These are phyloP conservation scores for Ricinus communis DNA, from an alignment of 345 rosid genomes.

Conservation along the genomic window DNA sequence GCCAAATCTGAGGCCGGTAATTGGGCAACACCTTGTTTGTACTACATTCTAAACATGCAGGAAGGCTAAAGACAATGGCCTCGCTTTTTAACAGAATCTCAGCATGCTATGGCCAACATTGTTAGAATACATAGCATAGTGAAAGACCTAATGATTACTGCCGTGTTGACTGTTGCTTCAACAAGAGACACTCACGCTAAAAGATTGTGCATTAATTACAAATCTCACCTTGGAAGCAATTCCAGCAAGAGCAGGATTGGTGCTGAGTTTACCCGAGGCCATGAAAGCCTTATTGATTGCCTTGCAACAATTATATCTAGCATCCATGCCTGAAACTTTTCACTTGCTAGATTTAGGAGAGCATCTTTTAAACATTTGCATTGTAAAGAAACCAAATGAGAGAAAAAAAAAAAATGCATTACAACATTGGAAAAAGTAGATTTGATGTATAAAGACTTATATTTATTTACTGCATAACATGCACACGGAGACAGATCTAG, in stretches of 20 bases:
- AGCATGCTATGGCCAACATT: not conserved
- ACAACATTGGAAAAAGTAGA: not conserved
- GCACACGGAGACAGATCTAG: not conserved
- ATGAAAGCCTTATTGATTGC: constrained; percentile 59
- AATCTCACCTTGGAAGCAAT: constrained; percentile 61
- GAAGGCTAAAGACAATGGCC: not conserved
- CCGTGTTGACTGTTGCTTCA: not conserved
- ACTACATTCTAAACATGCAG: not conserved
- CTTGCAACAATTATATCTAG: constrained; percentile 73
- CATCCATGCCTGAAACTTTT: constrained; percentile 69
- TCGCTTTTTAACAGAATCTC: not conserved
- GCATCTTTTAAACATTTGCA: not conserved
- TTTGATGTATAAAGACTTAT: no score
- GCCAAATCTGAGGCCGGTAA: not conserved
- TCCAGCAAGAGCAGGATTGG: constrained; percentile 54
- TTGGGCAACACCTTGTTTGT: not conserved
- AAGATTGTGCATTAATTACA: not conserved
- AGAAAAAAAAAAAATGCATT: not conserved
- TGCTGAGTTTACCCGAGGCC: constrained; percentile 46
- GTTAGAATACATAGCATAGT: not conserved
- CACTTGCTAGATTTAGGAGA: not conserved
- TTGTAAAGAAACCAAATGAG: not conserved
- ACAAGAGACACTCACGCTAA: not conserved
- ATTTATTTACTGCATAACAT: not conserved
- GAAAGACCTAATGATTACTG: not conserved